Base-by-base conservation (phyloP, 116 monocot genomes). In the Posidonia oceanica region DNA sequence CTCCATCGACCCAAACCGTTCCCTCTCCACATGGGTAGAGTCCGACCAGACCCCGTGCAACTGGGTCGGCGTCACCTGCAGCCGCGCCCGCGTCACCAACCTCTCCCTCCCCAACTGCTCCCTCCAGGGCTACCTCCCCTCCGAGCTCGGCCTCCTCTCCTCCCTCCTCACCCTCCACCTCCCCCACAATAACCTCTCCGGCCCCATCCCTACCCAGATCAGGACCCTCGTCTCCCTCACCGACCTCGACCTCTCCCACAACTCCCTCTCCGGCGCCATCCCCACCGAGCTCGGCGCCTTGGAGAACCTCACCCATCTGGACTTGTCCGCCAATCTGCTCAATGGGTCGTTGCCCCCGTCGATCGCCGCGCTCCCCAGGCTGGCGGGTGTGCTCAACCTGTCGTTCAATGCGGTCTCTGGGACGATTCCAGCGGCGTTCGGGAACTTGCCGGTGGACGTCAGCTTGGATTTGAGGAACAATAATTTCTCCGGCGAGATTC, bases 401-500 rank as follows among this genome's bases (percentile, higher is more conserved):
- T 91, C 91, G 13, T 84, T 52, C 64, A 94, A 94, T 66, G 52
- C 15, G 7, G 61, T 94, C 66, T 78, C 86, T 52, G 94, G 91
- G 8, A 37, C 69, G 23, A 82, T 94, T 7, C 91, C 94, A 36
- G 71, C 78, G 39, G 85, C 75, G 56, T 86, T 75, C 64, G 94
- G 94, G 17, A 65, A 71, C 69, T 59, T 91, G 1, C 88, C 94
- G n/a, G 94, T 94, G 12, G 68, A 78, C 3, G 88, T 94, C 29
- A 94, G 94, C 61, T 69, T 94, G 22, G 91, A 91, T 57, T 80
- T 94, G 39, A 69, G 82, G 5, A 64, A 67, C 18, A 94, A 91
- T 66, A 76, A 86, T 44, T 80, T 94, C 77, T 80, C 87, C 64
- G 94, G 94, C 54, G 86, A 91, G 84, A 84, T 94, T 58, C 94